Evolutionary conservation across 208 protist species (phyloP).

Genomic region (Crithidia bombi): DNA sequence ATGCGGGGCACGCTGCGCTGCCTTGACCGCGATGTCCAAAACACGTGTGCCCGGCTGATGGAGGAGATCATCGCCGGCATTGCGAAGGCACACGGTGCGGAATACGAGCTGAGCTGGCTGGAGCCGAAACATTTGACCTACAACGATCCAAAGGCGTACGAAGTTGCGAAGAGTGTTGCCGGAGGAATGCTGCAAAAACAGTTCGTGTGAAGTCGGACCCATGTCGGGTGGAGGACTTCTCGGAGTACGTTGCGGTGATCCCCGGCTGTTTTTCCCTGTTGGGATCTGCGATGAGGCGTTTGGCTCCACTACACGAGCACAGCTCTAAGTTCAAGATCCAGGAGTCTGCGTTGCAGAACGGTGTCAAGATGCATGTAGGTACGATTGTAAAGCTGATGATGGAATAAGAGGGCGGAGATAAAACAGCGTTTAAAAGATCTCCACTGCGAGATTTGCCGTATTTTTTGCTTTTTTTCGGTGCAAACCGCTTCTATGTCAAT

Average conservation of each 20-base stretch:
- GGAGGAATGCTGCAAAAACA: conserved; percentile 40
- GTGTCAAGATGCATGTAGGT: conserved; percentile 22
- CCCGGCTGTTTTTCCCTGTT: conserved; percentile 65
- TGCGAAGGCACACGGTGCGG: conserved; percentile 53
- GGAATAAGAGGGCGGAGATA: no score
- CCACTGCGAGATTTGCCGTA: no score
- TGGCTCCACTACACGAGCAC: conserved; percentile 32
- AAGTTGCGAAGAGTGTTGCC: conserved; percentile 49
- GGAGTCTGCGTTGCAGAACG: conserved; percentile 44
- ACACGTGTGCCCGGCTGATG: neutral
- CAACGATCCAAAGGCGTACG: conserved; percentile 73
- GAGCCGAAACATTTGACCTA: conserved; percentile 81
- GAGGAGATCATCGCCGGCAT: conserved; percentile 12
- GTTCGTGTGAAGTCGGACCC: conserved; percentile 54
- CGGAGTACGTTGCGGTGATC: conserved; percentile 68
- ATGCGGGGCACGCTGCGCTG: conserved; percentile 71
- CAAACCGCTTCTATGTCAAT: no score
- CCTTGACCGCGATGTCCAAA: conserved; percentile 43
- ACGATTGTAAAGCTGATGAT: neutral
- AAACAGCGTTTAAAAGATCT: no score
- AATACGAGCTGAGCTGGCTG: conserved; percentile 69
- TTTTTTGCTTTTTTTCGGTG: no score
- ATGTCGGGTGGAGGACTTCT: conserved; percentile 76
- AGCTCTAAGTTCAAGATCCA: conserved; percentile 43
- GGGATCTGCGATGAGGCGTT: conserved; percentile 39